Conservation (phyloP, 495 filamentous ascomycete species). For the Talaromyces thailandensis region DNA sequence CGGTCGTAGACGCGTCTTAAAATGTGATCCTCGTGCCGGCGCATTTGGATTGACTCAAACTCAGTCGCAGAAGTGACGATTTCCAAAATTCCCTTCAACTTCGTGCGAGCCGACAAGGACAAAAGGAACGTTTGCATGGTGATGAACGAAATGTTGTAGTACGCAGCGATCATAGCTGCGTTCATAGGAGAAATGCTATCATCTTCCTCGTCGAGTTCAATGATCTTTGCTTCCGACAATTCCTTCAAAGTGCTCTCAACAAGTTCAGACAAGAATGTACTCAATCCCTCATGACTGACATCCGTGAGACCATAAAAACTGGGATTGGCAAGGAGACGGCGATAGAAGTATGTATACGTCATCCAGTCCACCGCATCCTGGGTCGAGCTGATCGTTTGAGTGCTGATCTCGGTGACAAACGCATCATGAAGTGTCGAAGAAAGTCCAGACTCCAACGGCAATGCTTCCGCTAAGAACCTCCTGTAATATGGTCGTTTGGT, state of each 20-base stretch:
- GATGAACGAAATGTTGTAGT: constrained; percentile 98
- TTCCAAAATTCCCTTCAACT: constrained; percentile 92
- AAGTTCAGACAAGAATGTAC: constrained; percentile 88
- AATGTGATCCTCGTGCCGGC: constrained; percentile 83
- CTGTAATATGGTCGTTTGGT: constrained; percentile 97
- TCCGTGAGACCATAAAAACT: constrained; percentile 91
- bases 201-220: constrained; percentile 94
- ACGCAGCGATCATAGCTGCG: constrained; percentile 93
- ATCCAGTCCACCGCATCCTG: constrained; percentile 98
- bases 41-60: constrained; percentile 90
- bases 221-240: constrained; percentile 85
- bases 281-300: constrained; percentile 85
- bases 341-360: constrained; percentile 98
- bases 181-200: constrained; percentile 85
- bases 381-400: constrained; percentile 82
- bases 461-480: constrained; percentile 94
- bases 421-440: constrained; percentile 88
- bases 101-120: constrained; percentile 80
- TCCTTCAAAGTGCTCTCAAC: constrained; percentile 92
- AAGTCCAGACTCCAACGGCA: constrained; percentile 91
- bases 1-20: constrained; percentile 90
- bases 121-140: constrained; percentile 99
- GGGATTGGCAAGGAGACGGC: constrained; percentile 90
- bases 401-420: constrained; percentile 94
- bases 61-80: constrained; percentile 96